A percentile compares a stretch with the other conserved stretches of the same genome.
Conservation (phyloP, 345 rosid genomes). For the Chamaenerion angustifolium region DNA sequence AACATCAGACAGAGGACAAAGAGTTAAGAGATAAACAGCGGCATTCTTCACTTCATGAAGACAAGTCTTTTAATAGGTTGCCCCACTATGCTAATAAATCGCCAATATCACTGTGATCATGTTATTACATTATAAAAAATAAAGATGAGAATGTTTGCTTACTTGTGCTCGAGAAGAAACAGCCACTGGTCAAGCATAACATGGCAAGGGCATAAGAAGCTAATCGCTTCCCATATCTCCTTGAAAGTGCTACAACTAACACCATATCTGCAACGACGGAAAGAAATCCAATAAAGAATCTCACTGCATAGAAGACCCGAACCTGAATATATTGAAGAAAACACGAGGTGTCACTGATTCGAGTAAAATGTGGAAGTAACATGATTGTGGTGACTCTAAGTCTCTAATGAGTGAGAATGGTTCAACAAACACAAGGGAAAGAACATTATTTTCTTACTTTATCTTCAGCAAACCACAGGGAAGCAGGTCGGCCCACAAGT, state of each 20-base stretch:
- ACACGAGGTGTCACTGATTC: neutral
- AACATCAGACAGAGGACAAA: neutral
- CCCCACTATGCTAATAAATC: neutral
- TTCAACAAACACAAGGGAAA: neutral
- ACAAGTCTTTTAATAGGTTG: neutral
- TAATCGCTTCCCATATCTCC: constrained; percentile 82
- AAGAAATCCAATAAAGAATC: constrained; percentile 73
- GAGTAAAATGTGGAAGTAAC: neutral
- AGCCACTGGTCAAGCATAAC: constrained; percentile 96
- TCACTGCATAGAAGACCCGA: constrained; percentile 84
- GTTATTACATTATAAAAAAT: neutral
- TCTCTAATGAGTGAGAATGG: neutral
- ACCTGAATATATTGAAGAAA: constrained; percentile 26
- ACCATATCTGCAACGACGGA: constrained; percentile 74
- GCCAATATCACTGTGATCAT: neutral
- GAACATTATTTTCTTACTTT: constrained; percentile 31
- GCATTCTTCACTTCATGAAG: neutral
- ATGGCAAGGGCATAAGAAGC: constrained; percentile 85
- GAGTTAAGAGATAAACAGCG: neutral
- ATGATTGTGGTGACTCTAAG: neutral
- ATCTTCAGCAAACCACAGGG: constrained; percentile 67
- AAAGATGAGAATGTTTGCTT: constrained; percentile 18
- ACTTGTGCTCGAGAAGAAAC: constrained; percentile 99
- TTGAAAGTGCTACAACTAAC: constrained; percentile 77
- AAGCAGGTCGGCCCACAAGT: constrained; percentile 71